Percentiles rank a stretch among this genome's conserved stretches.
phyloP scores from a whole-genome alignment of 805 yeast species.

The Monosporozyma unispora region DNA sequence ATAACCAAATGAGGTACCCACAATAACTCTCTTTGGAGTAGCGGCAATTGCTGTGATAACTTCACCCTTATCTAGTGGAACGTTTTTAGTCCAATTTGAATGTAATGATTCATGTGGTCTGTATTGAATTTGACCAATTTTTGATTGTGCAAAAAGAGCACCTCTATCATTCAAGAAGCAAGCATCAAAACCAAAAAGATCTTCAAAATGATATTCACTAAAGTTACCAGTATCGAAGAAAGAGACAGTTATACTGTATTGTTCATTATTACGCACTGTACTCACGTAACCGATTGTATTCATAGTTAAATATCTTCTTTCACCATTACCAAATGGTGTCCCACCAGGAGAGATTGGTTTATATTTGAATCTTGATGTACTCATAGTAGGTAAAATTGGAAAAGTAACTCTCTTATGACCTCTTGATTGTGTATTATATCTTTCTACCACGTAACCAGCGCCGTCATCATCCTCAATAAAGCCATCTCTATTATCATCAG shows the following conservation, averaged over 20 bases:
- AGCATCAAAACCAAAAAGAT: slow-evolving; percentile 58
- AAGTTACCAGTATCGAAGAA: slow-evolving; percentile 73
- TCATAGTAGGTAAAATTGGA: background rate
- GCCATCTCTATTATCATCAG: slow-evolving; percentile 43
- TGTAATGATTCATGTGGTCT: slow-evolving; percentile 58
- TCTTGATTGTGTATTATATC: background rate
- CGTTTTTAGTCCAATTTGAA: slow-evolving; percentile 62
- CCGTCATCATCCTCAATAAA: slow-evolving; percentile 61
- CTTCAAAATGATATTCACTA: slow-evolving; percentile 80
- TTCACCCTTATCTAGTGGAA: slow-evolving; percentile 46
- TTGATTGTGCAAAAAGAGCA: slow-evolving; percentile 47
- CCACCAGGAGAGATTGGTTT: slow-evolving; percentile 78
- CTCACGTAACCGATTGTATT: slow-evolving; percentile 75
- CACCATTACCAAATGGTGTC: slow-evolving; percentile 64
- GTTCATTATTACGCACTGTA: slow-evolving; percentile 52
- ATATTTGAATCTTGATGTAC: slow-evolving; percentile 14
- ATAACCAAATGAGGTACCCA: slow-evolving; percentile 71
- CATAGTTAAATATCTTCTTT: slow-evolving; percentile 72
- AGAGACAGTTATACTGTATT: slow-evolving; percentile 71
- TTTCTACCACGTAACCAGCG: slow-evolving; percentile 34
- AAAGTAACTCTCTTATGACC: background rate
- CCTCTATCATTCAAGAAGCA: slow-evolving; percentile 67
- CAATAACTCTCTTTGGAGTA: slow-evolving; percentile 49
- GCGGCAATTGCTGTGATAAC: slow-evolving; percentile 60
- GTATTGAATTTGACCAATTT: slow-evolving; percentile 44